A percentile compares a stretch with the other conserved stretches of the same genome.
These are phyloP conservation scores for Pythium scleroteichum DNA, from an alignment of 352 stramenopile genomes.

Conservation along the genomic window DNA sequence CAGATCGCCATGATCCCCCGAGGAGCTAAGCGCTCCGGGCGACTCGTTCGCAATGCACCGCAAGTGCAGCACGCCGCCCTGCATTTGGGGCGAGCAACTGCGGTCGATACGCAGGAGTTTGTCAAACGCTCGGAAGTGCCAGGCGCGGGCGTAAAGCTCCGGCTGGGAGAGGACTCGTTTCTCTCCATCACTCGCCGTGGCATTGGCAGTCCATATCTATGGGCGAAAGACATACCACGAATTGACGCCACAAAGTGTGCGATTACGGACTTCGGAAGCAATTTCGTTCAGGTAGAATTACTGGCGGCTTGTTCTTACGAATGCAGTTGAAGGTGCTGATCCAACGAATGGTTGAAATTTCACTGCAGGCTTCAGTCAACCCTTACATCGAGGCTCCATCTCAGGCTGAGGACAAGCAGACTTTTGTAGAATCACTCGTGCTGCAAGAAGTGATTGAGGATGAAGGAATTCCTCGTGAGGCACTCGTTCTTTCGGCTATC, in stretches of 20 bases:
- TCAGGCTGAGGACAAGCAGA: constrained; percentile 44
- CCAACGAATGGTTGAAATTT: not conserved
- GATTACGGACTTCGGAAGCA: constrained; percentile 43
- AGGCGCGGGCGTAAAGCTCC: constrained; percentile 29
- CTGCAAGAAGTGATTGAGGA: constrained; percentile 69
- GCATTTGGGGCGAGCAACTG: constrained; percentile 51
- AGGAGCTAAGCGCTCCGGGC: not conserved
- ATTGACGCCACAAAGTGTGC: constrained; percentile 54
- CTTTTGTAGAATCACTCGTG: constrained; percentile 67
- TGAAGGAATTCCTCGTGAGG: constrained; percentile 58
- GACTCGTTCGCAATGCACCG: not conserved
- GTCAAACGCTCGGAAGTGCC: constrained; percentile 28
- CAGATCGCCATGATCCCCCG: constrained; percentile 21
- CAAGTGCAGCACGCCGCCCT: constrained; percentile 31
- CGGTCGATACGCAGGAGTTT: constrained; percentile 44
- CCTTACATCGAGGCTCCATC: constrained; percentile 31
- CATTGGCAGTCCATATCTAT: constrained; percentile 63
- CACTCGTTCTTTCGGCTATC: constrained; percentile 57
- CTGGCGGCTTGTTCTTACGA: not conserved
- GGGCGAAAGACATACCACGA: constrained; percentile 70
- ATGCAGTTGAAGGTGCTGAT: too few relatives aligned
- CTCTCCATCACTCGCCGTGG: constrained; percentile 38
- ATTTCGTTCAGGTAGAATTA: constrained; percentile 52
- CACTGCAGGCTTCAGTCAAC: constrained; percentile 51
- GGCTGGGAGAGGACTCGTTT: constrained; percentile 31